These are phyloP conservation scores for Pisolithus orientalis DNA, from an alignment of 768 basidiomycete genomes.

Conservation along the genomic window DNA sequence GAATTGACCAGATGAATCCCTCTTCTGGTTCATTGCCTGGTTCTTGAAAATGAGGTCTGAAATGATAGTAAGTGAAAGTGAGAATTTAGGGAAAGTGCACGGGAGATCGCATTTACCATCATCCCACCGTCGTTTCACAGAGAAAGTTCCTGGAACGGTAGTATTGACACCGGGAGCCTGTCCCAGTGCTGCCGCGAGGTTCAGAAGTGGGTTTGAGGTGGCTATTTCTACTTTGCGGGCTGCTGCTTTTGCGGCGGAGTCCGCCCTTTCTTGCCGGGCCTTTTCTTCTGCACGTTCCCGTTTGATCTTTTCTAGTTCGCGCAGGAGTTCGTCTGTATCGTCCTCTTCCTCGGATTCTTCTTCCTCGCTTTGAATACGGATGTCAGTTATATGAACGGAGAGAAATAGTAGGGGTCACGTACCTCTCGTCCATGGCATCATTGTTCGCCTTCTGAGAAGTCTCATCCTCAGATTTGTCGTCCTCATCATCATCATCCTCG, in stretches of 20 bases:
- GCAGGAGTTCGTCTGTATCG: slow-evolving; percentile 87
- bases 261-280: slow-evolving; percentile 70
- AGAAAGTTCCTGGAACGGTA: slow-evolving; percentile 74
- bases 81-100: slow-evolving; percentile 1
- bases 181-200: slow-evolving; percentile 86
- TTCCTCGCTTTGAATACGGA: slow-evolving; percentile 28
- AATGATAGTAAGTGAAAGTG: slow-evolving; percentile 7
- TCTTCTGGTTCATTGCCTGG: slow-evolving; percentile 67
- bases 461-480: slow-evolving; percentile 9
- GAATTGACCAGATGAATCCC: slow-evolving; percentile 67
- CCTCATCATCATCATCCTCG: slow-evolving; percentile 69
- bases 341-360: slow-evolving; percentile 71
- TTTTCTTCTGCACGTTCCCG: slow-evolving; percentile 93
- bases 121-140: slow-evolving; percentile 93
- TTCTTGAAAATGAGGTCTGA: slow-evolving; percentile 97
- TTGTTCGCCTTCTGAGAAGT: slow-evolving; percentile 20
- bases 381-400: not conserved
- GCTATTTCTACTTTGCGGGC: slow-evolving; percentile 80
- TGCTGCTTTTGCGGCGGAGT: slow-evolving; percentile 52
- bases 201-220: slow-evolving; percentile 80
- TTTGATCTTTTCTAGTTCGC: slow-evolving; percentile 98
- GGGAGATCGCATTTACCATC: slow-evolving; percentile 53
- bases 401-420: slow-evolving; percentile 5
- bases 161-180: slow-evolving; percentile 69
- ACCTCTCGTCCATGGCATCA: slow-evolving; percentile 48